A percentile compares a stretch with the other conserved stretches of the same genome.
Conservation (phyloP, 2,329 filamentous ascomycete genomes). For the Hymenoscyphus repandus region DNA sequence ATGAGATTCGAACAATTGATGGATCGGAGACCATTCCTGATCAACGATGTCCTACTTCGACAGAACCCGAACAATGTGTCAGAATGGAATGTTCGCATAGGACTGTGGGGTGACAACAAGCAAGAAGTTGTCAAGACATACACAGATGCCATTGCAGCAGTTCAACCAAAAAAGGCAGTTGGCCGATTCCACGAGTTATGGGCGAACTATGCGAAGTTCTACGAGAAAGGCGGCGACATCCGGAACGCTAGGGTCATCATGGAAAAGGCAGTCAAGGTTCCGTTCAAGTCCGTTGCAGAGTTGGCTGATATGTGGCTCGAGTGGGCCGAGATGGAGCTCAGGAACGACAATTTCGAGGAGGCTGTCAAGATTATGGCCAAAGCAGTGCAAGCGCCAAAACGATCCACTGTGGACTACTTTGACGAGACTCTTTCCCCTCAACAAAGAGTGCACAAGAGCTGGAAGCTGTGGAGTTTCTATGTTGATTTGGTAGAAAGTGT, state of each 20-base stretch:
- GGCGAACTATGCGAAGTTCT: constrained; percentile 96
- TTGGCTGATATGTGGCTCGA: constrained; percentile 98
- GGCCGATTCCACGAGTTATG: constrained; percentile 93
- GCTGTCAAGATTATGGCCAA: constrained; percentile 96
- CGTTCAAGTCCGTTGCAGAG: constrained; percentile 95
- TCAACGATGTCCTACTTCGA: constrained; percentile 90
- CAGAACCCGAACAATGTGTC: constrained; percentile 95
- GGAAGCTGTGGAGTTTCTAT: constrained; percentile 99
- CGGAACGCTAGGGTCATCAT: constrained; percentile 85
- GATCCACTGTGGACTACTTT: constrained; percentile 98
- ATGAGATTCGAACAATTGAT: constrained; percentile 97
- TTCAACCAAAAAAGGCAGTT: constrained; percentile 88
- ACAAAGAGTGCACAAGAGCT: constrained; percentile 96
- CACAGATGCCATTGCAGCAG: constrained; percentile 85
- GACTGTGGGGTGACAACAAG: constrained; percentile 90
- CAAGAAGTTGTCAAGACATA: constrained; percentile 90
- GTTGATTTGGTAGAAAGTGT: constrained; percentile 97
- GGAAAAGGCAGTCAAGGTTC: constrained; percentile 96
- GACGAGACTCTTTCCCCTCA: constrained; percentile 91
- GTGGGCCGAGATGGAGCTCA: constrained; percentile 97
- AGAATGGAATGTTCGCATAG: constrained; percentile 97
- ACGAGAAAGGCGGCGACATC: constrained; percentile 81
- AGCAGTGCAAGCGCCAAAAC: constrained; percentile 91
- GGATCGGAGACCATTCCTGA: constrained; percentile 90
- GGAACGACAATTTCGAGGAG: constrained; percentile 92